A percentile compares a stretch with the other conserved stretches of the same genome.
Evolutionary conservation across 78 protist genomes (phyloP).

Genomic region (Dictyostelium discoideum): DNA sequence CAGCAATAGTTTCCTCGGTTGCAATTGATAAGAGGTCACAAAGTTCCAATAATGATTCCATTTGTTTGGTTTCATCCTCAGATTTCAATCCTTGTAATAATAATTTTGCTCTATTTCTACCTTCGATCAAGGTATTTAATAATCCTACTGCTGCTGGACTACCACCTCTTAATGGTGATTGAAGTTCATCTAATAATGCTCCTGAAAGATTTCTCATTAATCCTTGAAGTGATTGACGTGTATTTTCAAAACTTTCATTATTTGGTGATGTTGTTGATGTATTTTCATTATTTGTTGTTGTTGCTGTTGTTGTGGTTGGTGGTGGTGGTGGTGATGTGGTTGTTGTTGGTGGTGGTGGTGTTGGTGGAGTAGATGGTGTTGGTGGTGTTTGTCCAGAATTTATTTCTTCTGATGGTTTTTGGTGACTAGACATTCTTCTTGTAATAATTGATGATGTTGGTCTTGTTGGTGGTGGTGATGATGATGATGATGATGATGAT

Average conservation of each 20-base stretch:
- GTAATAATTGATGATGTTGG: neutral
- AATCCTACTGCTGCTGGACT: constrained; percentile 32
- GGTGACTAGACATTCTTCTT: constrained; percentile 4
- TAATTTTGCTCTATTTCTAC: constrained; percentile 50
- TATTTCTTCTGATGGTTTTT: neutral
- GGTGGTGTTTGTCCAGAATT: neutral
- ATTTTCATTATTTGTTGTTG: neutral
- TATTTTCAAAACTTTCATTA: neutral
- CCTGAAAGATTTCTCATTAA: constrained; percentile 63
- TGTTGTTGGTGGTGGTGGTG: neutral
- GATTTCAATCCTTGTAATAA: constrained; percentile 67
- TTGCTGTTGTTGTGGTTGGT: constrained; percentile 23
- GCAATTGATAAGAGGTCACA: constrained; percentile 91
- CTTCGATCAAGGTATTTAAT: constrained; percentile 69
- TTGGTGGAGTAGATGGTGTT: neutral
- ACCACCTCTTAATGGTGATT: constrained; percentile 20
- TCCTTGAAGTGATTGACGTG: constrained; percentile 40
- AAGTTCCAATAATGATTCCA: constrained; percentile 82
- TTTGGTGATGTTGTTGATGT: neutral
- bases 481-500: neutral
- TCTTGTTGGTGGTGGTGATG: neutral
- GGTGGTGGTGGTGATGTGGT: neutral
- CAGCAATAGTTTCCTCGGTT: constrained; percentile 88
- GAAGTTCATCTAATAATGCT: constrained; percentile 47
- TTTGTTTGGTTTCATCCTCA: constrained; percentile 48